phyloP scores from a whole-genome alignment of 2,329 filamentous ascomycete species.

The Beauveria sp. region DNA sequence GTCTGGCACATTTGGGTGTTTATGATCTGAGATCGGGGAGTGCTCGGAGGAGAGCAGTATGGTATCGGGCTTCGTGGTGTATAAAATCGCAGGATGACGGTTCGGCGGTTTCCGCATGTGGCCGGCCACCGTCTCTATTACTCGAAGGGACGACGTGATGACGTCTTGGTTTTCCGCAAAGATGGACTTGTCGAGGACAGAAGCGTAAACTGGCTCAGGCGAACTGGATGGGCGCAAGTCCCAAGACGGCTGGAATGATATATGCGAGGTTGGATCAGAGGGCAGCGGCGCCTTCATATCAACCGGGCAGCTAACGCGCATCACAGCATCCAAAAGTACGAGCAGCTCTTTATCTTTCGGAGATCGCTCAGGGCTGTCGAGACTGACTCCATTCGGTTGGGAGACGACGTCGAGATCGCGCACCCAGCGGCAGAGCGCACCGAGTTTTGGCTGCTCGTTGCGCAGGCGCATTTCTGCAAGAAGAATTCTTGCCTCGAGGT shows the following conservation, averaged over 20 bases:
- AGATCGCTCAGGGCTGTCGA: conserved; percentile 27
- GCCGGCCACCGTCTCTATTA: conserved; percentile 56
- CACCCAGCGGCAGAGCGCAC: conserved; percentile 65
- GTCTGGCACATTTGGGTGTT: conserved; percentile 56
- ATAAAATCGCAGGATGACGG: conserved; percentile 57
- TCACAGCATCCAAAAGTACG: conserved; percentile 53
- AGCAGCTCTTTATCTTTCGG: conserved; percentile 47
- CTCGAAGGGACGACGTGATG: conserved; percentile 36
- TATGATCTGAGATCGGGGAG: conserved; percentile 43
- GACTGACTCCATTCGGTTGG: conserved; percentile 34
- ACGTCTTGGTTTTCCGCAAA: conserved; percentile 31
- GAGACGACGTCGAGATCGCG: conserved; percentile 62
- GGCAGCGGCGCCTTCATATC: conserved; percentile 37
- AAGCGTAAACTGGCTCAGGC: conserved; percentile 43
- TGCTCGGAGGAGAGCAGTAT: conserved; percentile 39
- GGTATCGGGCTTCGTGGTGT: conserved; percentile 50
- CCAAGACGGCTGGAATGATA: conserved; percentile 54
- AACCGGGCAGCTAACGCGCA: conserved; percentile 55
- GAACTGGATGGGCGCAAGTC: conserved; percentile 40
- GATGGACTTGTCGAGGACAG: conserved; percentile 51
- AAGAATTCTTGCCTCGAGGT: conserved; percentile 55
- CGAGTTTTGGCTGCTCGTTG: conserved; percentile 57
- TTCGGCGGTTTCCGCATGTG: conserved; percentile 59
- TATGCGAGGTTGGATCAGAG: conserved; percentile 32
- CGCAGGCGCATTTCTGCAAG: conserved; percentile 64